phyloP scores from a whole-genome alignment of 2,329 filamentous ascomycete species.

The Penicillium sp. region DNA sequence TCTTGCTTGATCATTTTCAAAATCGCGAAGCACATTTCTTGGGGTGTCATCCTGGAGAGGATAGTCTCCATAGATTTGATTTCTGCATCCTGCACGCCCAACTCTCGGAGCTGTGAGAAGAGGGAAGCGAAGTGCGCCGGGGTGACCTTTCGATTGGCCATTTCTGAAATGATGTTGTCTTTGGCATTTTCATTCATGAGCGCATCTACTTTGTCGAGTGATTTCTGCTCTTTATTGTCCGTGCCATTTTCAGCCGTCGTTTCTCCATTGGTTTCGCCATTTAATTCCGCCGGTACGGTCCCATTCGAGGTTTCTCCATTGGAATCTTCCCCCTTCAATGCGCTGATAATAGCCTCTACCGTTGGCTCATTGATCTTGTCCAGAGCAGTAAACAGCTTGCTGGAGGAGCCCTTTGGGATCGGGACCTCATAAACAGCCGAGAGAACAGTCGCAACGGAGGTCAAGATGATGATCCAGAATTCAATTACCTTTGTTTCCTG shows the following conservation, averaged over 20 bases:
- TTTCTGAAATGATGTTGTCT: slow-evolving; percentile 16
- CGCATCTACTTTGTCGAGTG: slow-evolving; percentile 19
- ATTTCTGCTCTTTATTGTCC: slow-evolving; percentile 9
- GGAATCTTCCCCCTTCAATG: slow-evolving; percentile 12
- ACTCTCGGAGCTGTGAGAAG: slow-evolving; percentile 19
- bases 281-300: background rate
- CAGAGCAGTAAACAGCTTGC: slow-evolving; percentile 22
- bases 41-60: slow-evolving; percentile 69
- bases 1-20: slow-evolving; percentile 93
- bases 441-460: slow-evolving; percentile 20
- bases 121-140: slow-evolving; percentile 19
- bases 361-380: slow-evolving; percentile 24
- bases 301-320: background rate
- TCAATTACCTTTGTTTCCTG: slow-evolving; percentile 83
- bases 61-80: slow-evolving; percentile 21
- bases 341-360: slow-evolving; percentile 22
- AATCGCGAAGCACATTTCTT: slow-evolving; percentile 73
- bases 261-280: background rate
- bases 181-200: slow-evolving; percentile 20
- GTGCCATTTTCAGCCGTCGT: background rate
- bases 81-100: slow-evolving; percentile 19
- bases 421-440: slow-evolving; percentile 40
- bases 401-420: slow-evolving; percentile 18
- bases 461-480: slow-evolving; percentile 64
- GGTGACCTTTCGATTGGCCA: slow-evolving; percentile 18